A percentile compares a stretch with the other conserved stretches of the same genome.
Conservation (phyloP, 179 eudicot genomes). For the Patellifolia procumbens region DNA sequence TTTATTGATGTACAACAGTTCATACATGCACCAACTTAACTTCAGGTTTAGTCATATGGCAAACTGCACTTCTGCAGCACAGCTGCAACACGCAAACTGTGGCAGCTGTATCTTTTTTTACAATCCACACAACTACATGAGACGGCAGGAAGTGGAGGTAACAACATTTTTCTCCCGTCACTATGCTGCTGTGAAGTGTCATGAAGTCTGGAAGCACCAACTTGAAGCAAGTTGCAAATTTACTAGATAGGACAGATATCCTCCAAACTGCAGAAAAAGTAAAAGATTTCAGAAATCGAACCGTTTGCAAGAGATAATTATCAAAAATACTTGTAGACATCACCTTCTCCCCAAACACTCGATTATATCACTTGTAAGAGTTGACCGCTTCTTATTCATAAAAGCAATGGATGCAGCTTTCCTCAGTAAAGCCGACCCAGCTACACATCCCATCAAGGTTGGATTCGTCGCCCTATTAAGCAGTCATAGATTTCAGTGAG, state of each 20-base stretch:
- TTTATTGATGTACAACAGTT: not conserved
- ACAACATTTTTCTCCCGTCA: not conserved
- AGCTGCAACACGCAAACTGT: not conserved
- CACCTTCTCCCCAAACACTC: slow-evolving; percentile 86
- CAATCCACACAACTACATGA: not conserved
- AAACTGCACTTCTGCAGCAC: too few relatives aligned
- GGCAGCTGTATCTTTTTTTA: not conserved
- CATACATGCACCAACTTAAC: not conserved
- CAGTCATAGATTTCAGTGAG: not conserved
- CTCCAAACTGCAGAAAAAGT: slow-evolving; percentile 65
- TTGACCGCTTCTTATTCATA: slow-evolving; percentile 69
- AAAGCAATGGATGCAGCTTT: slow-evolving; percentile 80
- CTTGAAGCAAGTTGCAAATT: not conserved
- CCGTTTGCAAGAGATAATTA: not conserved
- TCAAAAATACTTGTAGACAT: not conserved
- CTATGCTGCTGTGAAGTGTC: not conserved
- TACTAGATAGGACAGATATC: slow-evolving; percentile 52
- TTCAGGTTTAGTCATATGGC: not conserved
- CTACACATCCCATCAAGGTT: slow-evolving; percentile 70
- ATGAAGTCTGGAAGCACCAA: slow-evolving; percentile 4
- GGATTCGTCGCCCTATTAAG: slow-evolving; percentile 44
- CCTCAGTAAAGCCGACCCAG: slow-evolving; percentile 78
- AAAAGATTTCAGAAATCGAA: not conserved
- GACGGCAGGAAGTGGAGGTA: too few relatives aligned
- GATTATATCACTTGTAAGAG: slow-evolving; percentile 80